phyloP scores from a whole-genome alignment of 2,329 filamentous ascomycete species.

The Botrytis cinerea region DNA sequence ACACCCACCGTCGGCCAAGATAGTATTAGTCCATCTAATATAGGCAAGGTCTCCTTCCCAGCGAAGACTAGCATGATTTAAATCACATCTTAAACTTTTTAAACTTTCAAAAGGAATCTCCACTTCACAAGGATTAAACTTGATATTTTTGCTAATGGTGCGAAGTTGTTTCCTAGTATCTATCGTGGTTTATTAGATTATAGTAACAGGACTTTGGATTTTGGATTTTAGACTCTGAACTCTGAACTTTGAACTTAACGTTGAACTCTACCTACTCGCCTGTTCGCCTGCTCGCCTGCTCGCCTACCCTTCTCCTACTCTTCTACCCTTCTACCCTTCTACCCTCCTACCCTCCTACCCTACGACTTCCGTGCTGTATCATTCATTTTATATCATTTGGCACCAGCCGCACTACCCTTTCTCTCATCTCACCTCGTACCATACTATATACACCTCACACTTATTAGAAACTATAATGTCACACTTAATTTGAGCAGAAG shows the following conservation, averaged over 20 bases:
- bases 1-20: not conserved
- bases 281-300: not conserved
- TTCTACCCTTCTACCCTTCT: not conserved
- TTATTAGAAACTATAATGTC: constrained; percentile 1
- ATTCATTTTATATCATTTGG: not conserved
- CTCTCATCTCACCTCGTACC: constrained; percentile 12
- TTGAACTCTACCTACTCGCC: not conserved
- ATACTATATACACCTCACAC: constrained; percentile 1
- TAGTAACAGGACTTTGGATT: not conserved
- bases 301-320: not conserved
- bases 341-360: not conserved
- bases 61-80: not conserved
- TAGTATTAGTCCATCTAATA: not conserved
- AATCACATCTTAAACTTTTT: not conserved
- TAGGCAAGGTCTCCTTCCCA: not conserved
- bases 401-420: not conserved
- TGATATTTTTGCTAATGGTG: not conserved
- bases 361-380: not conserved
- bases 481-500: not conserved
- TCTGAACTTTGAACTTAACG: not conserved
- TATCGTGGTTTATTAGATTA: not conserved
- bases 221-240: not conserved
- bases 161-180: not conserved
- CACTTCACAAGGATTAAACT: not conserved
- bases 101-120: constrained; percentile 6